Base-by-base conservation (phyloP, 495 filamentous ascomycete species). In the Talaromyces trachyspermus region DNA sequence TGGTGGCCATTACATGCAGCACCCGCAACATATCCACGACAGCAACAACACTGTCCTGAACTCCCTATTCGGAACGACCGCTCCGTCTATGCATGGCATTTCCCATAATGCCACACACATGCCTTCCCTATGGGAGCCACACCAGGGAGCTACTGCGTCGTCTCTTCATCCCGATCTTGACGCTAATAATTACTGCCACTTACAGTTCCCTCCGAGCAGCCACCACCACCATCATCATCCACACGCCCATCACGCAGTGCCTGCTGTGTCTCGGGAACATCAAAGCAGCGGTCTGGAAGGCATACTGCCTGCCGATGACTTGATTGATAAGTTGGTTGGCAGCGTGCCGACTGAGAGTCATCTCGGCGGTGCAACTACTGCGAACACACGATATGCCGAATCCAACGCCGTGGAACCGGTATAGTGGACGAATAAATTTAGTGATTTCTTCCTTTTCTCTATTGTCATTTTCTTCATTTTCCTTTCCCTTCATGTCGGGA, bases 241-340 rank as follows among this genome's bases (percentile, higher is more conserved):
- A 24, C 58, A 60, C n/a, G n/a, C n/a, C 24, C 66, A 69, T 26
- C 58, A 60, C n/a, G n/a, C n/a, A 27, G 58, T 48, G 7, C 33
- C 64, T 18, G 56, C 64, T 18, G 56, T 59, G 5, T 59, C 69
- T 14, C 65, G 67, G 9, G 69, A 69, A 51, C 65, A 65, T 27
- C 39, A 49, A 24, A 59, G 61, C 47, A 57, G 61, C n/a, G 30
- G 42, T 18, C 64, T 71, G 20, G 67, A 72, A 37, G 59, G 59
- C 3, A 47, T 69, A 7, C 39, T 68, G 49, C 55, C 63, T n/a
- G 51, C 61, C 1, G 68, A 70, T 14, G 66, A 70, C 46, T 55
- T 72, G 42, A 63, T 69, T 52, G 62, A 66, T 36, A 72, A 68
- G 52, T 42, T 70, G 17, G 65, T 70, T 26, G 61, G 67, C 20